phyloP scores from a whole-genome alignment of 208 protist species.

The Acanthamoeba sp. region DNA sequence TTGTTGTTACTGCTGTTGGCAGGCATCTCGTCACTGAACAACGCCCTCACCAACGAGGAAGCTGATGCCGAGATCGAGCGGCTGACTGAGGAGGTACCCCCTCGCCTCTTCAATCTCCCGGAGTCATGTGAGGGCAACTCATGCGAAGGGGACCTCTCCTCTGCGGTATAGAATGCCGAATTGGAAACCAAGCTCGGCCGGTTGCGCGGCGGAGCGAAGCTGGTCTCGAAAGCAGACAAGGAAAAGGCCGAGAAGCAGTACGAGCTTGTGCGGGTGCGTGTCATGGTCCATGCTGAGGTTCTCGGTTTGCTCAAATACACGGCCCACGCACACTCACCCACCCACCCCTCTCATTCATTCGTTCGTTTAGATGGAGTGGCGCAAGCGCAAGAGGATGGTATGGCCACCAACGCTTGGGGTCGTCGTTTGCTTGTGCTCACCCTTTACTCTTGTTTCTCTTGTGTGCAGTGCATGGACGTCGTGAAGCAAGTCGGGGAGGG shows the following conservation, averaged over 20 bases:
- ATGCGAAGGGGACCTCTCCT: too few relatives aligned
- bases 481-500: slow-evolving; percentile 39
- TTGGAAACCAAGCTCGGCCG: slow-evolving; percentile 21
- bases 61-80: neutral
- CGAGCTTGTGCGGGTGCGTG: slow-evolving; percentile 11
- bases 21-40: slow-evolving; percentile 65
- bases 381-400: slow-evolving; percentile 62
- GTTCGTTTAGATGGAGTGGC: neutral
- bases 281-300: neutral
- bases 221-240: slow-evolving; percentile 65
- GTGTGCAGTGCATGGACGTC: slow-evolving; percentile 47
- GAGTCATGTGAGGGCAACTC: too few relatives aligned
- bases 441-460: too few relatives aligned
- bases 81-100: slow-evolving; percentile 41
- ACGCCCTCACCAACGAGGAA: slow-evolving; percentile 35
- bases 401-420: too few relatives aligned
- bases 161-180: slow-evolving; percentile 6
- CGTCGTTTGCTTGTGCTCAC: neutral
- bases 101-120: too few relatives aligned
- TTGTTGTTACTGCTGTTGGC: neutral
- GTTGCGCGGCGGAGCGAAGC: slow-evolving; percentile 44
- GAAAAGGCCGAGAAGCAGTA: slow-evolving; percentile 55
- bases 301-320: neutral
- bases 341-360: too few relatives aligned
- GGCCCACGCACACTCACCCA: too few relatives aligned